A percentile compares a stretch with the other conserved stretches of the same genome.
Conservation (phyloP, 805 yeast genomes). For the Cyberlindnera xylosilytica region DNA sequence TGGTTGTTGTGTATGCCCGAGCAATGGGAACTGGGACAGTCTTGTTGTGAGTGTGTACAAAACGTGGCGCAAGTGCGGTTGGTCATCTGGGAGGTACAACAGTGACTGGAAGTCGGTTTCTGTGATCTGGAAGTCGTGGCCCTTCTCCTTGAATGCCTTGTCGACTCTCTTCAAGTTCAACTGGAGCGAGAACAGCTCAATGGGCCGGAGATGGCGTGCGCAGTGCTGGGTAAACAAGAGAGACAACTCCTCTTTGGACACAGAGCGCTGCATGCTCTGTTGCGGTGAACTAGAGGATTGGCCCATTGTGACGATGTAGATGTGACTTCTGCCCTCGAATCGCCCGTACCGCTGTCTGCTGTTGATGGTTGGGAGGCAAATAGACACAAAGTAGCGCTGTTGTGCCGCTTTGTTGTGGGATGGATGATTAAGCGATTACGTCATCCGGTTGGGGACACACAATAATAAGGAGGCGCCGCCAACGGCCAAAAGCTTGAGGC, state of each 20-base stretch:
- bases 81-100: constrained; percentile 36
- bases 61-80: constrained; percentile 30
- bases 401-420: no score
- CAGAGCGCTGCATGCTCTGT: constrained; percentile 5
- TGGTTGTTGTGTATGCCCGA: constrained; percentile 21
- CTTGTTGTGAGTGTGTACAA: constrained; percentile 40
- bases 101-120: constrained; percentile 28
- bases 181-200: constrained; percentile 33
- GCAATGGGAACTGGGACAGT: constrained; percentile 49
- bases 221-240: constrained; percentile 31
- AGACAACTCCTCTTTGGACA: constrained; percentile 24
- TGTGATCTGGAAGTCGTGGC: constrained; percentile 1
- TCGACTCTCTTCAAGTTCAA: constrained; percentile 22
- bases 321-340: no score
- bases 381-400: no score
- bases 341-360: no score
- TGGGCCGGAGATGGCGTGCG: constrained; percentile 30
- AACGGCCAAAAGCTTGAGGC: no score
- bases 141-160: constrained; percentile 9
- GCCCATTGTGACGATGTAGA: constrained; percentile 27
- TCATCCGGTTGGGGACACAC: no score
- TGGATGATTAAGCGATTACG: no score
- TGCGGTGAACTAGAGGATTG: constrained; percentile 20
- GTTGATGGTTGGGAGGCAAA: no score
- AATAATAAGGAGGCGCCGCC: no score